Evolutionary conservation across 495 filamentous ascomycete genomes (phyloP).

Genomic region (Trichoderma parareesei): DNA sequence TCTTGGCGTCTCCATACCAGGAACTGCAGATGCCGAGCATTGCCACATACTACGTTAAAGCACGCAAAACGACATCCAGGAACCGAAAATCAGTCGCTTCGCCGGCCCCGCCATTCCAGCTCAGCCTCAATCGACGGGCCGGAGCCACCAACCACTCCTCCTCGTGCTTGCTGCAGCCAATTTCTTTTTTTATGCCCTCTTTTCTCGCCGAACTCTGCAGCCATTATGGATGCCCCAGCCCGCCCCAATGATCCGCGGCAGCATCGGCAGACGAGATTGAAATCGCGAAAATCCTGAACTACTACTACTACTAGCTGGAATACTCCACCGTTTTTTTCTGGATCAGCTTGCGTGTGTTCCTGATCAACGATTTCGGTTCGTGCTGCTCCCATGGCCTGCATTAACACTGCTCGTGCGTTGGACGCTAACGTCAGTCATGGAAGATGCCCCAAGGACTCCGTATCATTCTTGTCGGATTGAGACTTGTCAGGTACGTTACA

Average conservation of each 20-base stretch:
- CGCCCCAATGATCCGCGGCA: slow-evolving; percentile 2
- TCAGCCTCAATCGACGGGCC: background rate
- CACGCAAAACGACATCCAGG: too few species aligned
- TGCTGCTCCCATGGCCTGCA: background rate
- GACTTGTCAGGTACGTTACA: background rate
- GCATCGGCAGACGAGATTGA: background rate
- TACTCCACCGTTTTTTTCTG: background rate
- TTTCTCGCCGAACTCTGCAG: background rate
- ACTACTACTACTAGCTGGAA: background rate
- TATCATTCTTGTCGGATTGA: too few species aligned
- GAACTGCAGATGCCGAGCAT: too few species aligned
- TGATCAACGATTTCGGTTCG: background rate
- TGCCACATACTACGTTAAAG: too few species aligned
- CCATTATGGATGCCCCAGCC: background rate
- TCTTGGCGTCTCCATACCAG: too few species aligned
- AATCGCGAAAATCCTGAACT: slow-evolving; percentile 1
- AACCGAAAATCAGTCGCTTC: too few species aligned
- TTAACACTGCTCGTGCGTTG: too few species aligned
- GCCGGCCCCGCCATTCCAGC: background rate
- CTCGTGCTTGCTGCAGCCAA: background rate
- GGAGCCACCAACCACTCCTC: background rate
- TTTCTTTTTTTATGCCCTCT: background rate
- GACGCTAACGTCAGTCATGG: too few species aligned
- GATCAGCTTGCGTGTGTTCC: background rate
- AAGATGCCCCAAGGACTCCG: too few species aligned